Percentiles rank a stretch among this genome's conserved stretches.
phyloP scores from a whole-genome alignment of 177 flowering plant species.

The Vitis hybrid region DNA sequence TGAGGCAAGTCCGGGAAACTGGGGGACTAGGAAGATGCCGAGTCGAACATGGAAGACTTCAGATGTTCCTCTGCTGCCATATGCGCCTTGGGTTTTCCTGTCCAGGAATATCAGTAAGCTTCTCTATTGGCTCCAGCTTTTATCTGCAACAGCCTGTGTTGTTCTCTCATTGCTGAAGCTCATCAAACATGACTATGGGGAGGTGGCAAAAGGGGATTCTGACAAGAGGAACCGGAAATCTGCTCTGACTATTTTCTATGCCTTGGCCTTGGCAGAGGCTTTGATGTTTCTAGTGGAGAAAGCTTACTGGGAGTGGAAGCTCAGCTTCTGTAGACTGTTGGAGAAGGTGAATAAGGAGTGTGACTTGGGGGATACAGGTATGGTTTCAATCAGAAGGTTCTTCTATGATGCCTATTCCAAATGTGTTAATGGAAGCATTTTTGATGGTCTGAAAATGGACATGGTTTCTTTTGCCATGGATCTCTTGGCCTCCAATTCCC shows the following conservation, averaged over 20 bases:
- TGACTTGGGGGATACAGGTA: slow-evolving; percentile 57
- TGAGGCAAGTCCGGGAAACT: slow-evolving; percentile 8
- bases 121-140: slow-evolving; percentile 83
- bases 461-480: slow-evolving; percentile 81
- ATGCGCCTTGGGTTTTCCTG: slow-evolving; percentile 65
- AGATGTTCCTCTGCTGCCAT: slow-evolving; percentile 88
- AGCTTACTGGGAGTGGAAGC: slow-evolving; percentile 85
- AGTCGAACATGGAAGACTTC: slow-evolving; percentile 63
- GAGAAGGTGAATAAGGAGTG: slow-evolving; percentile 72
- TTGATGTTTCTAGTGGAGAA: slow-evolving; percentile 76
- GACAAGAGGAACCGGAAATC: slow-evolving; percentile 69
- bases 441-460: slow-evolving; percentile 94
- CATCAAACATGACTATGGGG: slow-evolving; percentile 61
- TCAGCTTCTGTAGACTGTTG: slow-evolving; percentile 50
- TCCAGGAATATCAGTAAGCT: slow-evolving; percentile 70
- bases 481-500: slow-evolving; percentile 61
- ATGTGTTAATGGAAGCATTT: slow-evolving; percentile 82
- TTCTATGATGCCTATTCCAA: slow-evolving; percentile 90
- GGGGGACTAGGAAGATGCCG: slow-evolving; percentile 19
- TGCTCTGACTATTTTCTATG: slow-evolving; percentile 77
- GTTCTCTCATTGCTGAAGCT: slow-evolving; percentile 70
- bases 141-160: slow-evolving; percentile 76
- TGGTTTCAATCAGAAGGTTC: slow-evolving; percentile 66
- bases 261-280: slow-evolving; percentile 85
- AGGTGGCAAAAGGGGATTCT: slow-evolving; percentile 54